These are phyloP conservation scores for Xanthoparmelia taractica DNA, from an alignment of 495 filamentous ascomycete genomes.

Conservation along the genomic window DNA sequence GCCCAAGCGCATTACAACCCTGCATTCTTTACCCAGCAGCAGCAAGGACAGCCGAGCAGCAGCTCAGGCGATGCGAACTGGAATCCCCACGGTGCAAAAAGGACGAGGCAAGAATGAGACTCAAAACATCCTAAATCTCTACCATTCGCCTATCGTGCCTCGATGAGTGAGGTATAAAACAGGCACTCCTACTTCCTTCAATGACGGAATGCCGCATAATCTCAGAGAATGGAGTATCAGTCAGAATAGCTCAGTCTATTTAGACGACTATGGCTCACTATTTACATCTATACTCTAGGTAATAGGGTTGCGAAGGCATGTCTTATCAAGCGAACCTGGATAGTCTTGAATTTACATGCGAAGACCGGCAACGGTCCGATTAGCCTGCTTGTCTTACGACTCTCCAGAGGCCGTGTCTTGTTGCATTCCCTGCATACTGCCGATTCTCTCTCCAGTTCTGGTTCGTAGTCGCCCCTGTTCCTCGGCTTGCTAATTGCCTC, in stretches of 20 bases:
- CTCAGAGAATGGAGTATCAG: neutral
- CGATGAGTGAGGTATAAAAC: neutral
- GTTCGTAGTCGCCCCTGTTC: neutral
- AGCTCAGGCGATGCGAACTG: constrained; percentile 52
- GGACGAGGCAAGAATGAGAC: constrained; percentile 57
- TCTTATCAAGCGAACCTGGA: neutral
- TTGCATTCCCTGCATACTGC: neutral
- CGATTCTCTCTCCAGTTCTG: neutral
- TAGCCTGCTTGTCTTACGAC: neutral
- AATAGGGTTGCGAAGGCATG: neutral
- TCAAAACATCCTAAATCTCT: neutral
- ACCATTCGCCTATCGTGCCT: neutral
- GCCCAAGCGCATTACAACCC: constrained; percentile 70
- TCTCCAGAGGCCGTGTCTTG: neutral
- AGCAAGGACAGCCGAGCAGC: constrained; percentile 32
- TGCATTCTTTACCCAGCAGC: constrained; percentile 64
- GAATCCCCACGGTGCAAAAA: constrained; percentile 81
- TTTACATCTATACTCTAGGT: constrained; percentile 6
- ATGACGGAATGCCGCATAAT: neutral
- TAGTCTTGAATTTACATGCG: neutral
- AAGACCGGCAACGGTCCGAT: neutral
- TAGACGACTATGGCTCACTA: neutral
- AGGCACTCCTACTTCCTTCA: neutral
- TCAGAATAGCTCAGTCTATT: neutral
- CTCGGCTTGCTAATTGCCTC: neutral